Evolutionary conservation across 805 yeast species (phyloP).

Genomic region (Candida suzukii): DNA sequence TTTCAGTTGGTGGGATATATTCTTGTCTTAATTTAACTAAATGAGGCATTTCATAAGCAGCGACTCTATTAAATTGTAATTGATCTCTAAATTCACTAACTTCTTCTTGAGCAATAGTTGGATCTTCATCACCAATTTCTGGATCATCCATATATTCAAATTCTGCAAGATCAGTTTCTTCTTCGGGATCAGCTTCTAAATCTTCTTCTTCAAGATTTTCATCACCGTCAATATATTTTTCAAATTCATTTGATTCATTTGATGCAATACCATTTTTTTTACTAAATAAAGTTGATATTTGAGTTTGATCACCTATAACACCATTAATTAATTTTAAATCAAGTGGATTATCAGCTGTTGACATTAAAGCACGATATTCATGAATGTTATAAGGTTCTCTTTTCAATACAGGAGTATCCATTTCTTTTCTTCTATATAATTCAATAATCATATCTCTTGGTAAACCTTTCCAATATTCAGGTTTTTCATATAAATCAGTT

Average conservation of each 20-base stretch:
- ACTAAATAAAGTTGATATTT: no score
- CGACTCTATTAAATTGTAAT: constrained; percentile 70
- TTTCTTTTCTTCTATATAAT: constrained; percentile 53
- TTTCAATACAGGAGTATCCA: constrained; percentile 7
- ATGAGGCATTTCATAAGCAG: constrained; percentile 89
- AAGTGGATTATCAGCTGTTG: constrained; percentile 28
- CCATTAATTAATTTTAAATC: constrained; percentile 21
- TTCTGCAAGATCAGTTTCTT: constrained; percentile 31
- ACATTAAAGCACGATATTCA: constrained; percentile 50
- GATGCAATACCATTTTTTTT: neutral
- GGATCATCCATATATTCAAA: constrained; percentile 26
- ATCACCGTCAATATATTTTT: constrained; percentile 14
- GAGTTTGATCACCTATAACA: no score
- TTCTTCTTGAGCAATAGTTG: constrained; percentile 64
- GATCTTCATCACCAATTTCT: constrained; percentile 43
- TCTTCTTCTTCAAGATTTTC: constrained; percentile 31
- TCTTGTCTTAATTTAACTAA: constrained; percentile 68
- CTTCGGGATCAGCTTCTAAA: constrained; percentile 34
- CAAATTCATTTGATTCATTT: constrained; percentile 2
- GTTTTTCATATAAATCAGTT: constrained; percentile 31
- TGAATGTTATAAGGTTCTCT: constrained; percentile 36
- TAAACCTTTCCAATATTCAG: constrained; percentile 64
- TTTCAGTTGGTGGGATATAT: constrained; percentile 37
- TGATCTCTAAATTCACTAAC: constrained; percentile 66
- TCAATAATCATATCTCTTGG: constrained; percentile 57